Base-by-base conservation (phyloP, 768 basidiomycete genomes). In the Rhizopogon rudus region DNA sequence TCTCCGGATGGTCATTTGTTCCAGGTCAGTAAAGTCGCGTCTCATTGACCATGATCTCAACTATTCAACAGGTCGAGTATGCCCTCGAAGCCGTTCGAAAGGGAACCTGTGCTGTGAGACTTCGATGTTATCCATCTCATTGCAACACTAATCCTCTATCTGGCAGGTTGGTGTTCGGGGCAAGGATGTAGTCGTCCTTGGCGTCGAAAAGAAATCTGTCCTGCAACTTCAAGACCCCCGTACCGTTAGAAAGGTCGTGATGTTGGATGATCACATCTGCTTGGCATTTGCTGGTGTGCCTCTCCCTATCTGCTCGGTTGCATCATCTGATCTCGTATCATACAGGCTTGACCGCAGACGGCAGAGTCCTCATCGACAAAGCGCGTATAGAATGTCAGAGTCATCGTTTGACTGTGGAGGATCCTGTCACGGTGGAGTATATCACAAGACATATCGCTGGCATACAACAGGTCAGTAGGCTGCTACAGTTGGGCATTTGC, bases 1-100 rank as follows among this genome's bases (percentile, higher is more conserved):
- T 97, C 94, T 42, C 96, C 96, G 56, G 97, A 98, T 77, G 97
- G 97, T 16, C 97, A 99, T 77, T 78, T 99, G 63, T 97, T 98
- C 81, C 94, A 98, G 82, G 94, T 92, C 58, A 74, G 42, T 55
- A 31, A 51, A 39, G 60, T 61, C 71, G 71, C 71, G 69, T 64
- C 65, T 54, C 50, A 48, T 43, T 33, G 35, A 59, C 59, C 49
- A 39, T 42, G 48, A 56, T 58, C 59, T 56, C 50, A 65, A 58
- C 58, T 66, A 39, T 60, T 66, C 57, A 56, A 48, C 72, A 98
- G 94, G 97, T 99, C 62, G 97, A 99, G 75, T 99, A 99, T 72
- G 97, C 97, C 12, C 76, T 88, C n/a, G 97, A 99, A 73, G 97
- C 97, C 53, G 97, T 98, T 53, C 78, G 92, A 65, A 92, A 94